Base-by-base conservation (phyloP, 2,329 filamentous ascomycete species). In the Sporothrix dimorphospora region DNA sequence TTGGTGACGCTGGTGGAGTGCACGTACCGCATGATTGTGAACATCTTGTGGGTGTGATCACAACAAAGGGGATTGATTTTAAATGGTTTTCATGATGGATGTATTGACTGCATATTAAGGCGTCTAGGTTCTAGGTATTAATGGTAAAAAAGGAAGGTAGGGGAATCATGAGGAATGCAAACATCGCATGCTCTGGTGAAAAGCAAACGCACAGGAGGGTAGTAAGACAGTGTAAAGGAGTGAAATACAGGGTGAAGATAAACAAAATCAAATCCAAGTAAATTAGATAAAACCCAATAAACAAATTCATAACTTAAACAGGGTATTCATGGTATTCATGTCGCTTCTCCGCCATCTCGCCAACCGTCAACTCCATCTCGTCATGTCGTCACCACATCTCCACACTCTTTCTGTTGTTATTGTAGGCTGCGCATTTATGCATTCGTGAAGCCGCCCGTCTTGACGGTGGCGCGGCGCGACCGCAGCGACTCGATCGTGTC, bases 401-500 rank as follows among this genome's bases (percentile, higher is more conserved):
- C 57, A 14, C 16, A n/a, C 34, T 2, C 9, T 34, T 34, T 59
- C 8, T 40, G 11, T 42, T 63, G 57, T 38, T 16, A 1, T 1
- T 40, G 57, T 61, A 6, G 53, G n/a, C 47, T 4, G 11, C 16
- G 30, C 34, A n/a, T 57, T 40, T 51, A 68, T n/a, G 63, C 55
- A 19, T 55, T 27, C 19, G 27, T 59, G n/a, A 57, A 24, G 47
- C 51, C 42, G 34, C 27, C 51, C 12, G 75, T 70, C 74, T 77
- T 77, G 72, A 69, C 71, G 75, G 75, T 65, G 75, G 81, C 79
- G 49, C 81, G 81, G 59, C 83, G 82, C 67, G 81, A 82, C 57
- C 83, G 81, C 76, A 85, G 78, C 45, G 81, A 80, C 71, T 82
- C 81, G 51, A 87, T 75, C 3, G 79, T 81, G 73, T 87, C 86